phyloP scores from a whole-genome alignment of 345 rosid species.

The Balakata baccata region DNA sequence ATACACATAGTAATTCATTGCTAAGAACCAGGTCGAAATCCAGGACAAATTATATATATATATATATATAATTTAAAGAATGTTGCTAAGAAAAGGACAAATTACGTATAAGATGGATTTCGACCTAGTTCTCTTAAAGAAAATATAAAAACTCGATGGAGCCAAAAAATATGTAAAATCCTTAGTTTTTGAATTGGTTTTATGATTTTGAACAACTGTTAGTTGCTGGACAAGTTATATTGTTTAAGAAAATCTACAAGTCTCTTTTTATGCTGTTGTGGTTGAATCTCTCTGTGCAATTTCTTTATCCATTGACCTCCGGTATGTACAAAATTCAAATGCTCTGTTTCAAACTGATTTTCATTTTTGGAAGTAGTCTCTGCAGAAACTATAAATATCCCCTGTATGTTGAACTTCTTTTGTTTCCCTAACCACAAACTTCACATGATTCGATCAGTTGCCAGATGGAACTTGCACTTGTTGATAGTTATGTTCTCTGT shows the following conservation, averaged over 20 bases:
- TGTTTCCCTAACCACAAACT: neutral
- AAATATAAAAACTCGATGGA: neutral
- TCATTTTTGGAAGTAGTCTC: neutral
- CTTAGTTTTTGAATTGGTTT: neutral
- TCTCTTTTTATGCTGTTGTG: neutral
- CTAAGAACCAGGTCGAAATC: neutral
- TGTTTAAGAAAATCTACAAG: neutral
- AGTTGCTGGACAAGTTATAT: neutral
- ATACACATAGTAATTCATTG: neutral
- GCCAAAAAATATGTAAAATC: too few species aligned
- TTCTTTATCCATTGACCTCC: neutral
- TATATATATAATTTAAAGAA: neutral
- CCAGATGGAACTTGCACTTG: neutral
- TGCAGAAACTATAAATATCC: too few species aligned
- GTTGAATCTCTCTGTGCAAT: neutral
- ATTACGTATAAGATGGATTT: neutral
- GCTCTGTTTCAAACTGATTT: neutral
- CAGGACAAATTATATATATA: too few species aligned
- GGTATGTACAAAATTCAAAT: neutral
- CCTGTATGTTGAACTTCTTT: too few species aligned
- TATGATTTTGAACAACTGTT: neutral
- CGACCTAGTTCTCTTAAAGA: neutral
- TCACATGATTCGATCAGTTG: neutral
- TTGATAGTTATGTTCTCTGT: neutral
- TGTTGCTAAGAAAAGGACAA: neutral